A percentile compares a stretch with the other conserved stretches of the same genome.
Conservation (phyloP, 129 eudicot species). For the Calendula officinalis region DNA sequence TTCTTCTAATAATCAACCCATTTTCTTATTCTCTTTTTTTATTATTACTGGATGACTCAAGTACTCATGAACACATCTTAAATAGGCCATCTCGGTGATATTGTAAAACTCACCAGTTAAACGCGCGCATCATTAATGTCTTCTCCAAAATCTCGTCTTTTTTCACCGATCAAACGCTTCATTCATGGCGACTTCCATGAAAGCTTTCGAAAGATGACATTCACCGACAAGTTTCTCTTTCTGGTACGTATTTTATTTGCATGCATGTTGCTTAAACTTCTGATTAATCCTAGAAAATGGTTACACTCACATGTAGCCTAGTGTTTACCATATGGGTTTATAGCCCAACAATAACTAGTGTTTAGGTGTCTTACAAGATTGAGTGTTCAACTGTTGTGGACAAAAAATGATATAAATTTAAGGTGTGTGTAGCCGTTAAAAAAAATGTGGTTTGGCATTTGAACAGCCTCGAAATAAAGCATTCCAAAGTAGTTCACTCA, state of each 20-base stretch:
- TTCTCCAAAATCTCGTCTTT: slow-evolving; percentile 17
- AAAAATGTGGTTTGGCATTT: neutral
- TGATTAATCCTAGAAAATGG: neutral
- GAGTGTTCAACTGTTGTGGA: too few species aligned
- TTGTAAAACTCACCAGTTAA: neutral
- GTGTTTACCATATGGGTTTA: too few species aligned
- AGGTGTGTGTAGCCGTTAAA: too few species aligned
- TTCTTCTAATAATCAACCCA: too few species aligned
- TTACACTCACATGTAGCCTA: neutral
- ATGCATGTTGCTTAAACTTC: slow-evolving; percentile 2
- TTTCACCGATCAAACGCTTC: slow-evolving; percentile 28
- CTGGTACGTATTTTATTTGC: slow-evolving; percentile 28
- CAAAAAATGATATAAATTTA: too few species aligned
- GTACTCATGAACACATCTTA: neutral
- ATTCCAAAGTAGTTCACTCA: neutral
- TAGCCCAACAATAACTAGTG: neutral
- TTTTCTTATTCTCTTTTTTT: too few species aligned
- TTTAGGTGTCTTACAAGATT: too few species aligned
- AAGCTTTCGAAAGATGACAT: slow-evolving; percentile 37
- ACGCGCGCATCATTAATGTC: neutral
- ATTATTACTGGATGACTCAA: too few species aligned
- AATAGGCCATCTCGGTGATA: neutral
- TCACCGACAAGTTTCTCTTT: slow-evolving; percentile 40
- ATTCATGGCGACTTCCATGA: slow-evolving; percentile 45
- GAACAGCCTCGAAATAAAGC: neutral